These are phyloP conservation scores for Globisporangium radiosum DNA, from an alignment of 352 stramenopile genomes.

Conservation along the genomic window DNA sequence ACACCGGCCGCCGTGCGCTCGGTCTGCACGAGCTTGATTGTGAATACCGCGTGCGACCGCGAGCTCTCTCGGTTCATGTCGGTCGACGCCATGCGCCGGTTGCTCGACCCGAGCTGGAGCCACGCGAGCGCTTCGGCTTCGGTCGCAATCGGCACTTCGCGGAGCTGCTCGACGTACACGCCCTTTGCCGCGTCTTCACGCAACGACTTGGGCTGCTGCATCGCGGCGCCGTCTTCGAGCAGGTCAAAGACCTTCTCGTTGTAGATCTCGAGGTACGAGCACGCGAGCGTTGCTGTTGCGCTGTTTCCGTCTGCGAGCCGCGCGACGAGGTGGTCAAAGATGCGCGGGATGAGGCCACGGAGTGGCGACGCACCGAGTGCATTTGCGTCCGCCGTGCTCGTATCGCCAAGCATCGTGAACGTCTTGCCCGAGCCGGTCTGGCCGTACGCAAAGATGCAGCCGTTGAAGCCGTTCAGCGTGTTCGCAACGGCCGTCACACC, in stretches of 20 bases:
- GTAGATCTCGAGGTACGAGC: slow-evolving; percentile 89
- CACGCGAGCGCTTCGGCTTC: slow-evolving; percentile 66
- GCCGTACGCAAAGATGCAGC: slow-evolving; percentile 87
- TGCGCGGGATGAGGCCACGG: slow-evolving; percentile 73
- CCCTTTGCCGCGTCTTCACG: slow-evolving; percentile 70
- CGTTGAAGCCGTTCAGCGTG: slow-evolving; percentile 81
- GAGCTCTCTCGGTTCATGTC: slow-evolving; percentile 97
- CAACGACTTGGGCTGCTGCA: slow-evolving; percentile 53
- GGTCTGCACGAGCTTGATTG: slow-evolving; percentile 88
- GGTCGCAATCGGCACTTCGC: slow-evolving; percentile 54
- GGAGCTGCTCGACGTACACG: slow-evolving; percentile 78
- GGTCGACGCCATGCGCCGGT: slow-evolving; percentile 92
- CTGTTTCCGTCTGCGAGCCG: slow-evolving; percentile 33
- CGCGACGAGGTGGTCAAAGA: slow-evolving; percentile 80
- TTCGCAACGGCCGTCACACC: slow-evolving; percentile 76
- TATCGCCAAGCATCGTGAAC: slow-evolving; percentile 79
- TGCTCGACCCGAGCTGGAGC: slow-evolving; percentile 73
- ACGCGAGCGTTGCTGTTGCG: slow-evolving; percentile 46
- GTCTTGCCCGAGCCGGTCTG: slow-evolving; percentile 87
- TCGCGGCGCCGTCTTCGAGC: slow-evolving; percentile 48
- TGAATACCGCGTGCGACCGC: slow-evolving; percentile 96
- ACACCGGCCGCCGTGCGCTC: slow-evolving; percentile 53
- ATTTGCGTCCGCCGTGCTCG: slow-evolving; percentile 5
- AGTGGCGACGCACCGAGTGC: slow-evolving; percentile 43
- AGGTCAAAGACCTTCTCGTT: slow-evolving; percentile 89